Evolutionary conservation across 2,329 filamentous ascomycete species (phyloP).

Genomic region (Graphiopsis chlorocephala): DNA sequence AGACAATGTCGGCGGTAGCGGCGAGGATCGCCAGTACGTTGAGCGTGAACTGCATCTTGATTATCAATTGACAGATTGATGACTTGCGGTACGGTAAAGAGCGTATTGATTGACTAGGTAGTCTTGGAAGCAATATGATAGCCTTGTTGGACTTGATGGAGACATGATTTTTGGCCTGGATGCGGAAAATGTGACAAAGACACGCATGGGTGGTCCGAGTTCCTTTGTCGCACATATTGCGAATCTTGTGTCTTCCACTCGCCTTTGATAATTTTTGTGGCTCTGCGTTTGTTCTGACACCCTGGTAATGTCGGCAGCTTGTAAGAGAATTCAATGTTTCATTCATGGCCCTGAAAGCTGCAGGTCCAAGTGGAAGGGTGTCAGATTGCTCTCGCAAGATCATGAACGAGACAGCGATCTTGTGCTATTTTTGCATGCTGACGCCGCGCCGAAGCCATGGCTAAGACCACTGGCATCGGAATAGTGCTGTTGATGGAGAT

Average conservation of each 20-base stretch:
- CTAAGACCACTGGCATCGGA: not conserved
- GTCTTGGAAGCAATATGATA: not conserved
- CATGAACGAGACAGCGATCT: not conserved
- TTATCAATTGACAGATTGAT: not conserved
- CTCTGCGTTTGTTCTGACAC: not conserved
- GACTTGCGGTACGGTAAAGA: not conserved
- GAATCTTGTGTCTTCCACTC: not conserved
- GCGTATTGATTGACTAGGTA: too few relatives aligned
- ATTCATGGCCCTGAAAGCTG: not conserved
- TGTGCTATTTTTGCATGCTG: not conserved
- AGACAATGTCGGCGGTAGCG: not conserved
- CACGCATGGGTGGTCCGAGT: not conserved
- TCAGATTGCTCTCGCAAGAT: not conserved
- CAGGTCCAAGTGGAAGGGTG: not conserved
- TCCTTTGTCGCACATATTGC: constrained; percentile 10
- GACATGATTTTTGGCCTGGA: not conserved
- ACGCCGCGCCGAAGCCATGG: not conserved
- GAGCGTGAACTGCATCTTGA: constrained; percentile 12
- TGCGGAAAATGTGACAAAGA: constrained; percentile 8
- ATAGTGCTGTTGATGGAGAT: not conserved
- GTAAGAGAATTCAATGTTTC: not conserved
- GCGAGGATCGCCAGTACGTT: constrained; percentile 8
- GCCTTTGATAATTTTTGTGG: not conserved
- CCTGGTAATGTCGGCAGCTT: not conserved
- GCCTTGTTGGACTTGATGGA: not conserved